Conservation (phyloP, 2,329 filamentous ascomycete species). For the Xylariales sp. region DNA sequence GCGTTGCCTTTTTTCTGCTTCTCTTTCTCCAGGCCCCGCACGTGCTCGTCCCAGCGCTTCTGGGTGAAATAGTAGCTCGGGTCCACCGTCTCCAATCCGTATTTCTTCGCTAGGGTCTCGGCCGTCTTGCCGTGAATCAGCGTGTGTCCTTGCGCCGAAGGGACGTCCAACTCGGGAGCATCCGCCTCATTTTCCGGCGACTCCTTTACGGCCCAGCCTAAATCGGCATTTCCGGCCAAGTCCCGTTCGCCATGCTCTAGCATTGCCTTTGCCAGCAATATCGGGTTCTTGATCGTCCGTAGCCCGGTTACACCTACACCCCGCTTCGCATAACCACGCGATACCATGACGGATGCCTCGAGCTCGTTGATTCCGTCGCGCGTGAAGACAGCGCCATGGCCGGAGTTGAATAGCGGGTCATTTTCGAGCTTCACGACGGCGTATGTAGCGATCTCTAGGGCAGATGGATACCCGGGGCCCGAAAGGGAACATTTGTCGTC, state of each 20-base stretch:
- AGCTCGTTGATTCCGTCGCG: slow-evolving; percentile 85
- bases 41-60: slow-evolving; percentile 82
- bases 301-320: slow-evolving; percentile 82
- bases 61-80: slow-evolving; percentile 83
- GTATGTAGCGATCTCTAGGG: slow-evolving; percentile 79
- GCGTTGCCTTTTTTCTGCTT: slow-evolving; percentile 53
- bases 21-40: slow-evolving; percentile 65
- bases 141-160: slow-evolving; percentile 74
- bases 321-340: slow-evolving; percentile 76
- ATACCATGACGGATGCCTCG: slow-evolving; percentile 89
- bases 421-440: slow-evolving; percentile 83
- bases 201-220: slow-evolving; percentile 31
- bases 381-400: slow-evolving; percentile 87
- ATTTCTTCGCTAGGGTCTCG: slow-evolving; percentile 73
- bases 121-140: slow-evolving; percentile 75
- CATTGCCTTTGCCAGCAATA: slow-evolving; percentile 77
- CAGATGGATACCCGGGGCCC: slow-evolving; percentile 58
- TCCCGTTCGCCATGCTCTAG: slow-evolving; percentile 74
- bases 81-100: slow-evolving; percentile 77
- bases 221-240: slow-evolving; percentile 52
- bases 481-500: slow-evolving; percentile 21
- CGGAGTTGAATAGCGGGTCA: slow-evolving; percentile 85
- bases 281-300: slow-evolving; percentile 80
- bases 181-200: slow-evolving; percentile 42
- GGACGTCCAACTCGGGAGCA: slow-evolving; percentile 54